Conservation (phyloP, 768 basidiomycete species). For the Suillus bovinus region DNA sequence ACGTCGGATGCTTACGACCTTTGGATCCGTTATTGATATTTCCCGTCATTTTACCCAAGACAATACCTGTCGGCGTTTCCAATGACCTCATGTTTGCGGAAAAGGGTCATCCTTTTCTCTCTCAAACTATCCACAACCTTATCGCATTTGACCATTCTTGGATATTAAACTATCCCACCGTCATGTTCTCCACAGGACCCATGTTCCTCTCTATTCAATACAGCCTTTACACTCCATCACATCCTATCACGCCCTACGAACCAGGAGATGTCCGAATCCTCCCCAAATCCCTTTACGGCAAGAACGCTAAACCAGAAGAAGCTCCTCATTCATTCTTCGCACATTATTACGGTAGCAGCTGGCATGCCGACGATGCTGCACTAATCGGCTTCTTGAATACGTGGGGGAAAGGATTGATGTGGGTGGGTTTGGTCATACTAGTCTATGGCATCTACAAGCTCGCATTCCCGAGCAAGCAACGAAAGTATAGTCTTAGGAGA, state of each 20-base stretch:
- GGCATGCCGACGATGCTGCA: constrained; percentile 98
- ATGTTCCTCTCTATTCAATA: constrained; percentile 98
- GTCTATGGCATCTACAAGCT: constrained; percentile 66
- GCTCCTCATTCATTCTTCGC: constrained; percentile 92
- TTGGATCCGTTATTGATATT: constrained; percentile 85
- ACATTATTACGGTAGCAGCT: constrained; percentile 98
- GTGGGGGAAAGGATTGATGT: constrained; percentile 90
- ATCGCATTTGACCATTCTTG: constrained; percentile 91
- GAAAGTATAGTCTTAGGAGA: constrained; percentile 57
- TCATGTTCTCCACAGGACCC: constrained; percentile 99
- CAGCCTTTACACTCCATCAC: constrained; percentile 76
- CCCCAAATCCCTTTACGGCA: constrained; percentile 97
- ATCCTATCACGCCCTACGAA: constrained; percentile 50
- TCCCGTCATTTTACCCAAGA: constrained; percentile 89
- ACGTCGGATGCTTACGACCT: constrained; percentile 88
- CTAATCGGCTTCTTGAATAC: constrained; percentile 90
- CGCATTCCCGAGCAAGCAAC: constrained; percentile 55
- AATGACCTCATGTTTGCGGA: constrained; percentile 97
- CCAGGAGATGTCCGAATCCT: constrained; percentile 85
- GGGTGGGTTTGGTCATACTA: constrained; percentile 73
- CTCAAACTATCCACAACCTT: constrained; percentile 90
- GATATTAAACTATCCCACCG: constrained; percentile 97
- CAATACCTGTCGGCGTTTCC: constrained; percentile 95
- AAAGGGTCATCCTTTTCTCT: constrained; percentile 84
- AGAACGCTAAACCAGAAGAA: constrained; percentile 83